Conservation (phyloP, 768 basidiomycete species). For the Xerocomus potaroensis region DNA sequence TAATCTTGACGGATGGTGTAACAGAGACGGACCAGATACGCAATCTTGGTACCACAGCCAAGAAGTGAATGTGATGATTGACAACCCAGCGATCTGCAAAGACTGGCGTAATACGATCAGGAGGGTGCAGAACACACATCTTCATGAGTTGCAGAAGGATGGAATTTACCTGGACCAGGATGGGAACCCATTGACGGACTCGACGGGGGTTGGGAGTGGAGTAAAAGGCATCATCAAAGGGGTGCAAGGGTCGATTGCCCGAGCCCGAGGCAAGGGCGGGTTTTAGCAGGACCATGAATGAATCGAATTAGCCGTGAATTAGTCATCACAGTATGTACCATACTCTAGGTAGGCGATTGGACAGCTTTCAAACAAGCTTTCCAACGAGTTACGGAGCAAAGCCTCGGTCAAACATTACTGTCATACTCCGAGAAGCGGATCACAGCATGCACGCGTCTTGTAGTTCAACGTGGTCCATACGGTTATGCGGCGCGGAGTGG, state of each 20-base stretch:
- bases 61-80: slow-evolving; percentile 64
- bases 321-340: slow-evolving; percentile 6
- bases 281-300: slow-evolving; percentile 28
- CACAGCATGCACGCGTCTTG: background rate
- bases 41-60: slow-evolving; percentile 73
- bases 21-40: slow-evolving; percentile 36
- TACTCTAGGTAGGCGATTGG: too few relatives aligned
- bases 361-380: too few relatives aligned
- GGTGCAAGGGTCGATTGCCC: slow-evolving; percentile 38
- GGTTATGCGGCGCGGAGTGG: slow-evolving; percentile 26
- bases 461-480: slow-evolving; percentile 7
- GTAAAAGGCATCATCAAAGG: slow-evolving; percentile 39
- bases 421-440: background rate
- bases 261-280: slow-evolving; percentile 41
- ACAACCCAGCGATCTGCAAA: slow-evolving; percentile 45
- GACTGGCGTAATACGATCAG: slow-evolving; percentile 55
- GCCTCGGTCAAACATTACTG: background rate
- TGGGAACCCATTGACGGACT: slow-evolving; percentile 37
- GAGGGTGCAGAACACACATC: slow-evolving; percentile 52
- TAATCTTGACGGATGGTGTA: slow-evolving; percentile 3
- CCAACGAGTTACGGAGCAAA: background rate
- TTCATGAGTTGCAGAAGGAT: slow-evolving; percentile 44
- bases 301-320: too few relatives aligned
- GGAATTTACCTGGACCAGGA: slow-evolving; percentile 55
- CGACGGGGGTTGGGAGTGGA: slow-evolving; percentile 37